A percentile compares a stretch with the other conserved stretches of the same genome.
These are phyloP conservation scores for Russula abietina DNA, from an alignment of 768 basidiomycete genomes.

Conservation along the genomic window DNA sequence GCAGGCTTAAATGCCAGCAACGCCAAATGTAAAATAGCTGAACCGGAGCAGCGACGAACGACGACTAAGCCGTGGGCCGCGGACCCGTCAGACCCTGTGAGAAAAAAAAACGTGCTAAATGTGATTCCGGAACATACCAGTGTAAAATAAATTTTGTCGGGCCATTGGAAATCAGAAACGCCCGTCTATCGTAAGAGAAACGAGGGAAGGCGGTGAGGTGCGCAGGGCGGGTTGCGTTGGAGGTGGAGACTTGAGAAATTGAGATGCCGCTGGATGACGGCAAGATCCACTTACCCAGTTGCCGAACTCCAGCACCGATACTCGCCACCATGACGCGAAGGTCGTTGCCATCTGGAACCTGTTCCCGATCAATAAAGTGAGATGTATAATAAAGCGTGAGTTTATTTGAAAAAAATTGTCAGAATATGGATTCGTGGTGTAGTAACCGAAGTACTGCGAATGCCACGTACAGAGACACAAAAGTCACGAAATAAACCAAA, in stretches of 20 bases:
- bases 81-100: background rate
- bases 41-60: conserved; percentile 28
- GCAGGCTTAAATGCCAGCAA: conserved; percentile 28
- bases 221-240: background rate
- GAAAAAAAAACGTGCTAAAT: background rate
- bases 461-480: conserved; percentile 26
- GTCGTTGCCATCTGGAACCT: conserved; percentile 27
- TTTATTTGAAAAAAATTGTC: background rate
- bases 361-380: too few relatives aligned
- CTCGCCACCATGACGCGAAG: conserved; percentile 26
- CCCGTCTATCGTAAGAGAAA: background rate
- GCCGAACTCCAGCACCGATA: conserved; percentile 27
- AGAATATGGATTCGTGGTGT: too few relatives aligned
- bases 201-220: background rate
- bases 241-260: background rate
- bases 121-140: background rate
- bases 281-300: conserved; percentile 24
- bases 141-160: conserved; percentile 7
- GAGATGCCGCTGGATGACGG: background rate
- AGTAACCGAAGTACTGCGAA: background rate
- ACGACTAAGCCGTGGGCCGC: conserved; percentile 17
- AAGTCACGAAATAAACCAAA: conserved; percentile 27
- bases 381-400: background rate
- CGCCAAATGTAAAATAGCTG: conserved; percentile 30
- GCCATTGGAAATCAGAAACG: conserved; percentile 6